Evolutionary conservation across 2,329 filamentous ascomycete genomes (phyloP), one percentile per base, ranked within the genome.

Genomic region (Aureobasidium sp.): DNA sequence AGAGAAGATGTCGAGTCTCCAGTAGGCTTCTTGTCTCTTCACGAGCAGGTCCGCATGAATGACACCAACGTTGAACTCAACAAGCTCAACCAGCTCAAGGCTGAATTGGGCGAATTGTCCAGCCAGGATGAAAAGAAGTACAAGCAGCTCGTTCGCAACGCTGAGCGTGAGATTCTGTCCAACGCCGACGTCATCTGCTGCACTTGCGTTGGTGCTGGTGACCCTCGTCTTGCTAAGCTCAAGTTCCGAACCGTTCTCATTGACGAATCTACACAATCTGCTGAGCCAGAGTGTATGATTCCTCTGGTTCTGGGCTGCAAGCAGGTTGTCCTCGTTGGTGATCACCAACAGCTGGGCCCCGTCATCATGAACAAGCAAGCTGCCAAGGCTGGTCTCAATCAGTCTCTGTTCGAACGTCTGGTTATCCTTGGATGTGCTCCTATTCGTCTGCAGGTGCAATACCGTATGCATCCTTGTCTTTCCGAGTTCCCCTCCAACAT

Each of bases 331-430:
- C 83, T 99, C 39, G 94, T 99, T 45, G 94, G 94, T 72, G 94
- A 99, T 72, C 94, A 99, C 76, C 95, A 97, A 75, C 94, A 99
- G 74, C 85, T 99, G 67, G 94, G 94, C 0, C 94, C 94, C 1
- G 94, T 99, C 70, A 97, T 99, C 72, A 99, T 99, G 94, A 99
- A 99, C 82, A 99, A 99, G 83, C 97, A 97, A 78, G 94, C 94
- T 17, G 94, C 94, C 65, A 97, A 97, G 77, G 94, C 94, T 61
- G 94, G 94, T 65, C 81, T 99, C 17, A 97, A 97, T 76, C 94
- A 97, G 75, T 97, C 93, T n/a, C 81, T 99, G 11, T 99, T 99
- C 71, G 94, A 99, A 77, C 91, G 94, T 70, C 82, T 99, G 57
- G 93, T 97, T 69, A 91, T 93, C 70, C 83, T 99, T 17, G 88